Evolutionary conservation across 345 rosid genomes (phyloP), one percentile per base, ranked within the genome.

Genomic region (Heritiera fomes): DNA sequence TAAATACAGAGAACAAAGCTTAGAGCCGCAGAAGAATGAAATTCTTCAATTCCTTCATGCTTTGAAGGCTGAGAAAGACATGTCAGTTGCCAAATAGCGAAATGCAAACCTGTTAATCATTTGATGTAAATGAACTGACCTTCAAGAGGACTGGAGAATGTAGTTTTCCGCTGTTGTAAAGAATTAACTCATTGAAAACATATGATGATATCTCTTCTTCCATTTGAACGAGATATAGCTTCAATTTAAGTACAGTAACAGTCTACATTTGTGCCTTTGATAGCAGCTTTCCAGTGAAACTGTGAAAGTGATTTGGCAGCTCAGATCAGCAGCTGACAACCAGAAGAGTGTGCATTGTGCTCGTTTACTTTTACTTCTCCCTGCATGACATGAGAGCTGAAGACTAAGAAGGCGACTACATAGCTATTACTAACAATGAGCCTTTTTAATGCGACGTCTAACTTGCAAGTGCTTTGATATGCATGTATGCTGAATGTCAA

Each of bases 41-140:
- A 40, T 6, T 34, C 20, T 65, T 55, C 61, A 55, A n/a, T 53
- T 34, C 69, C 38, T 55, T 43, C 50, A 20, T 71, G 52, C 28
- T 34, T 34, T 34, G 38, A 34, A 34, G 58, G 78, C 0, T 5
- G 28, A 20, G 53, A 23, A 59, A 32, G 50, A 43, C 4, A 61
- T 15, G 17, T n/a, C 46, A 18, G 30, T 71, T 32, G 3, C 52
- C 7, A 6, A 18, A 52, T 28, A 30, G n/a, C 46, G 45, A 28
- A 32, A 67, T 52, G 58, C 55, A 53, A 23, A 67, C 20, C 52
- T 32, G 53, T 76, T 55, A n/a, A 76, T 45, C 8, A 2, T 71
- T 43, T 6, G 43, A 76, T 63, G 8, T n/a, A 77, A 73, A 40
- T 34, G 45, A 72, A 77, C 6, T 45, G 52, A 17, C 55, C n/a